phyloP scores from a whole-genome alignment of 225 moss, liverwort and hornwort species.

The Sphagnum tenellum region DNA sequence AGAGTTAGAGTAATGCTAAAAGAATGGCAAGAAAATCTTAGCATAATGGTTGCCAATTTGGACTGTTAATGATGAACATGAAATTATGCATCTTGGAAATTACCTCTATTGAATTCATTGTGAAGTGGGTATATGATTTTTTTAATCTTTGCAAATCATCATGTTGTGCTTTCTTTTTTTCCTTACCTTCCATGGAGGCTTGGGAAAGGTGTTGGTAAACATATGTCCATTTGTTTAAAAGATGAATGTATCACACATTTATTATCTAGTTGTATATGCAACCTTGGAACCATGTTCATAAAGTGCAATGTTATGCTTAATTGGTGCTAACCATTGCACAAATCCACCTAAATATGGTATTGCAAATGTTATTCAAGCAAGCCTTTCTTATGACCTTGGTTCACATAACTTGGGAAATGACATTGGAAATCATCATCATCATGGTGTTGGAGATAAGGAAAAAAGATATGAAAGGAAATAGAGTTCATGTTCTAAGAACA shows the following conservation, averaged over 20 bases:
- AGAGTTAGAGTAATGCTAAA: constrained; percentile 64
- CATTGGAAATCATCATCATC: too few relatives aligned
- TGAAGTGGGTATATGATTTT: constrained; percentile 25
- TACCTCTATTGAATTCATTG: constrained; percentile 64
- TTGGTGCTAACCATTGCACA: constrained; percentile 81
- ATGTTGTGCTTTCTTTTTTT: not conserved
- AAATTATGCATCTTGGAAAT: constrained; percentile 68
- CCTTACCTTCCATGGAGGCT: not conserved
- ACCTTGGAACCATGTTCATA: constrained; percentile 54
- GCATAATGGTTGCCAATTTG: constrained; percentile 76
- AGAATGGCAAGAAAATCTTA: constrained; percentile 79
- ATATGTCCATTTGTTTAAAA: constrained; percentile 12
- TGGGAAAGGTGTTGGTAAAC: not conserved
- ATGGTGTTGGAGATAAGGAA: too few relatives aligned
- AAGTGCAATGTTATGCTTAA: constrained; percentile 63
- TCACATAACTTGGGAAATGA: too few relatives aligned
- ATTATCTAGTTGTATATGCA: constrained; percentile 76
- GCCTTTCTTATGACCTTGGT: not conserved
- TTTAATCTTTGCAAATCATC: too few relatives aligned
- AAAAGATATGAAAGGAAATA: too few relatives aligned
- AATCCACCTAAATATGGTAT: constrained; percentile 71
- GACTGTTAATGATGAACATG: constrained; percentile 72
- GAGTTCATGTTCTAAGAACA: too few relatives aligned
- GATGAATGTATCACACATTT: constrained; percentile 74
- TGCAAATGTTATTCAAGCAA: constrained; percentile 76